These are phyloP conservation scores for Podospora pseudoanserina DNA, from an alignment of 495 filamentous ascomycete species.

Conservation along the genomic window DNA sequence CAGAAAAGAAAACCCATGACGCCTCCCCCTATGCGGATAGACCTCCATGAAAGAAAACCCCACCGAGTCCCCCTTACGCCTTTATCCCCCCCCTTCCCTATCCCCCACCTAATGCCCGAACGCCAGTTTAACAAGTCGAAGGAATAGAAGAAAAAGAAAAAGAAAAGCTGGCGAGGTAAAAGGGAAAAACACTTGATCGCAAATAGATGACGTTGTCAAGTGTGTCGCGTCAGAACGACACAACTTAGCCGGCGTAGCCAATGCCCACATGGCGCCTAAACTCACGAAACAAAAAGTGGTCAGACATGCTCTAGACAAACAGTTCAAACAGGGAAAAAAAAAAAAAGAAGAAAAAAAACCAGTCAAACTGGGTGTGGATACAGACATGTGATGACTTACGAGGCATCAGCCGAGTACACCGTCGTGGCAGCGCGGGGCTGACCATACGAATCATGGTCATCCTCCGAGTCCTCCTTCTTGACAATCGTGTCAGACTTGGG, in stretches of 20 bases:
- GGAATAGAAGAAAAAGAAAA: neutral
- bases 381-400: neutral
- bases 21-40: neutral
- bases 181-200: neutral
- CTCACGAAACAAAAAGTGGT: neutral
- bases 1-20: neutral
- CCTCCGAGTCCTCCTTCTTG: slow-evolving; percentile 23
- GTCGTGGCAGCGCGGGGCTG: slow-evolving; percentile 2
- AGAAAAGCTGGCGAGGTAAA: neutral
- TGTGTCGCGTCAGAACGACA: neutral
- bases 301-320: neutral
- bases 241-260: neutral
- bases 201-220: neutral
- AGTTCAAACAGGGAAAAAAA: too few relatives aligned
- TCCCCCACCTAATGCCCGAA: neutral
- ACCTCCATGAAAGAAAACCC: neutral
- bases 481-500: neutral
- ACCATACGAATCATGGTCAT: neutral
- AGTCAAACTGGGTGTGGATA: too few relatives aligned
- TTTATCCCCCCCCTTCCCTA: neutral
- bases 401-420: neutral
- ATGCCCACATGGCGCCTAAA: neutral
- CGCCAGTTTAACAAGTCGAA: neutral
- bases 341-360: too few relatives aligned
- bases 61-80: neutral